Evolutionary conservation across 2,329 filamentous ascomycete species (phyloP).

Genomic region (Paraphaeosphaeria minitans): DNA sequence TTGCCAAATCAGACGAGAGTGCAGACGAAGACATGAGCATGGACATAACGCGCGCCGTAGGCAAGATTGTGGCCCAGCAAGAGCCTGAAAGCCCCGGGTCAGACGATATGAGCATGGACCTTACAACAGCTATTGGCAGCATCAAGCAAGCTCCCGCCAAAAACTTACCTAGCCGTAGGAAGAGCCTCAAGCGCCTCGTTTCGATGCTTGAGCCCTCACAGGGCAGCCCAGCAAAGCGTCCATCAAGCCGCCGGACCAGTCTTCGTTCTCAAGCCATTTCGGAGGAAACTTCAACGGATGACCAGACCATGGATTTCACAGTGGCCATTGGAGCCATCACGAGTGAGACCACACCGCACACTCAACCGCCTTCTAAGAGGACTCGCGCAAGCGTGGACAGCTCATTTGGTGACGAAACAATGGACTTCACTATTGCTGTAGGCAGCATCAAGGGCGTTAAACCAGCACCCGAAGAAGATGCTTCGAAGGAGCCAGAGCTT

Average conservation of each 20-base stretch:
- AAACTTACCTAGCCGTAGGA: conserved; percentile 35
- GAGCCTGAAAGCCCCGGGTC: conserved; percentile 43
- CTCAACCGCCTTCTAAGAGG: conserved; percentile 17
- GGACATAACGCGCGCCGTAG: conserved; percentile 87
- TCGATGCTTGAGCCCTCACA: conserved; percentile 46
- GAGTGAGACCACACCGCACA: conserved; percentile 12
- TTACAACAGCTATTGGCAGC: conserved; percentile 60
- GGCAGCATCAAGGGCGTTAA: conserved; percentile 38
- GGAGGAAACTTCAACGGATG: conserved; percentile 45
- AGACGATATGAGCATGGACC: conserved; percentile 59
- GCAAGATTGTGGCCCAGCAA: conserved; percentile 70
- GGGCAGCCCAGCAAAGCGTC: conserved; percentile 45
- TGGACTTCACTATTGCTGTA: conserved; percentile 49
- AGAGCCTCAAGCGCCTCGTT: conserved; percentile 52
- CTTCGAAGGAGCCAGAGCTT: conserved; percentile 18
- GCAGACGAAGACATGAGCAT: conserved; percentile 78
- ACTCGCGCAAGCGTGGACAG: conserved; percentile 33
- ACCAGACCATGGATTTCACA: conserved; percentile 49
- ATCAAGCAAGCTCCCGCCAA: conserved; percentile 46
- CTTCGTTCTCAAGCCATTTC: conserved; percentile 48
- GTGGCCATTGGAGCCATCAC: conserved; percentile 47
- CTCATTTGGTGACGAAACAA: conserved; percentile 43
- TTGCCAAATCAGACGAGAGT: conserved; percentile 48
- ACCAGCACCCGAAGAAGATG: conserved; percentile 11
- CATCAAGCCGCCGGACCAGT: conserved; percentile 41